phyloP scores from a whole-genome alignment of 2,329 filamentous ascomycete genomes.

The Cadophora malorum region DNA sequence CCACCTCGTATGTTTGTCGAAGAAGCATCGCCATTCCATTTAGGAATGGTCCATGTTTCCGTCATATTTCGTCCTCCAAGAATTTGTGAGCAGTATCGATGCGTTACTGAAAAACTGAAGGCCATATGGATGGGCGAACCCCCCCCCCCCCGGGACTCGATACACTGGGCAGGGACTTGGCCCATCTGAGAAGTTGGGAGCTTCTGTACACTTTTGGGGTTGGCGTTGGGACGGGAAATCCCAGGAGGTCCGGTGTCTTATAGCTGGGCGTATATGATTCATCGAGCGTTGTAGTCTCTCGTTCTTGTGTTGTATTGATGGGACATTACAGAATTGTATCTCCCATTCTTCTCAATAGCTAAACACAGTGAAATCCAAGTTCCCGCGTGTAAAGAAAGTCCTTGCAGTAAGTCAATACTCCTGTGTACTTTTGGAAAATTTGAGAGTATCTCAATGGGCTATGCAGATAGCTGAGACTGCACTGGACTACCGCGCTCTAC shows the following conservation, averaged over 20 bases:
- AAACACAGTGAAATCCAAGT: neutral
- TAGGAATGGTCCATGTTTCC: neutral
- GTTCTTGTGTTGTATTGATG: neutral
- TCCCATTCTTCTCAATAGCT: neutral
- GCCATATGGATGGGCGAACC: too few species aligned
- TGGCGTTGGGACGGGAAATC: too few species aligned
- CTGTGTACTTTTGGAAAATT: neutral
- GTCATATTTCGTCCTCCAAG: neutral
- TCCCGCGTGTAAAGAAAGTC: neutral
- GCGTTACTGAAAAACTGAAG: neutral
- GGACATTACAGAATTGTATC: neutral
- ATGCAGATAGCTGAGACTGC: neutral
- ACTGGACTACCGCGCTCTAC: neutral
- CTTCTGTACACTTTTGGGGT: too few species aligned
- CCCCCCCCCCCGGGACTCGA: too few species aligned
- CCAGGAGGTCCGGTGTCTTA: too few species aligned
- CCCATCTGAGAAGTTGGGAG: too few species aligned
- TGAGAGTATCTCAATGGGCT: neutral
- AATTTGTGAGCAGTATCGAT: neutral
- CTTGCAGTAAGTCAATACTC: neutral
- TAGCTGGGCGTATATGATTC: neutral
- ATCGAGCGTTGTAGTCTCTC: neutral
- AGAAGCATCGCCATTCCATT: neutral
- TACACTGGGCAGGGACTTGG: too few species aligned
- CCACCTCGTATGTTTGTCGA: neutral